Conservation (phyloP, 176 grass and related monocot species). For the Juncus effusus region DNA sequence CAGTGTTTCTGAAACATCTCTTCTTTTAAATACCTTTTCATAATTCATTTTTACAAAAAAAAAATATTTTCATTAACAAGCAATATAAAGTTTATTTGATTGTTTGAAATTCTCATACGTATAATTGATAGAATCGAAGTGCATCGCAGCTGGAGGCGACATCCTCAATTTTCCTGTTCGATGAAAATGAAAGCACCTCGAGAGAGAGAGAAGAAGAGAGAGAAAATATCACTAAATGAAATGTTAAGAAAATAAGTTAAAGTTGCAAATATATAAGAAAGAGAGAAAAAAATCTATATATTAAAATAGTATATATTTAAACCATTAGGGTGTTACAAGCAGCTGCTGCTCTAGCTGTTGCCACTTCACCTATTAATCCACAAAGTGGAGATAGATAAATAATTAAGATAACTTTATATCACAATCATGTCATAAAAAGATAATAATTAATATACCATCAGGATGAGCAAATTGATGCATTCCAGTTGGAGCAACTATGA, state of each 20-base stretch:
- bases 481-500: conserved; percentile 69
- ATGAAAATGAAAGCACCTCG: conserved; percentile 66
- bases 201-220: background rate
- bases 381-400: background rate
- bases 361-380: conserved; percentile 63
- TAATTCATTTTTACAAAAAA: too few species aligned
- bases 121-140: conserved; percentile 90
- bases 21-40: conserved; percentile 66
- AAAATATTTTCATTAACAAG: background rate
- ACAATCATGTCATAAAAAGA: background rate
- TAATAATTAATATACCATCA: conserved; percentile 42
- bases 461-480: conserved; percentile 59
- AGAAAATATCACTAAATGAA: conserved; percentile 1
- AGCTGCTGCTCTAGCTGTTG: conserved; percentile 79
- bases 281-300: too few species aligned
- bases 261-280: background rate
- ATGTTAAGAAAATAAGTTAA: conserved; percentile 26
- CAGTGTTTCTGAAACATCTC: conserved; percentile 59
- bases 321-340: conserved; percentile 74
- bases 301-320: too few species aligned
- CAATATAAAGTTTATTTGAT: background rate
- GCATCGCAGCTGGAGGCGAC: conserved; percentile 64
- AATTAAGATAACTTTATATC: too few species aligned
- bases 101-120: conserved; percentile 38
- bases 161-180: conserved; percentile 71